Evolutionary conservation across 164 flowering plant species (phyloP).

Genomic region (Warburgia ugandensis): DNA sequence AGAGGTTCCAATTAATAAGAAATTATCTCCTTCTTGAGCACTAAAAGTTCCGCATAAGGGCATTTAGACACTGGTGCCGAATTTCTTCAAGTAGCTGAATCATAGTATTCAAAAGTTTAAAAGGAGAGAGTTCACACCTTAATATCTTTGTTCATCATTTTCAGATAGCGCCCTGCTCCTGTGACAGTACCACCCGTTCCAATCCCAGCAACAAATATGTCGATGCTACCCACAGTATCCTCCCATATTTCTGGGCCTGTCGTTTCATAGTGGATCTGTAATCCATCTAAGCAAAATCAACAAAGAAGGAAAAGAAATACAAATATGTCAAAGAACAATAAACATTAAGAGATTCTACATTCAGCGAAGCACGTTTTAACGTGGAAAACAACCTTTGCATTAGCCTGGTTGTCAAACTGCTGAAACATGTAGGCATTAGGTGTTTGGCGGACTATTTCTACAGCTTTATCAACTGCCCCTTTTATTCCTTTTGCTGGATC

Average conservation of each 20-base stretch:
- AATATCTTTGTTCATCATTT: conserved; percentile 61
- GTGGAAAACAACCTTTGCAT: conserved; percentile 40
- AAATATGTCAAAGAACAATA: not conserved
- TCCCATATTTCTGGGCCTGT: conserved; percentile 94
- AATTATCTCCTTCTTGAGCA: too few relatives aligned
- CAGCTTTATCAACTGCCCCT: conserved; percentile 80
- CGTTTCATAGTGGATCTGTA: conserved; percentile 76
- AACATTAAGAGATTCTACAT: conserved; percentile 1
- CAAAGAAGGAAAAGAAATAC: not conserved
- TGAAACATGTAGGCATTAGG: conserved; percentile 75
- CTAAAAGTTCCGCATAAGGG: too few relatives aligned
- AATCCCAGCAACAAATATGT: conserved; percentile 69
- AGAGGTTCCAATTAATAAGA: too few relatives aligned
- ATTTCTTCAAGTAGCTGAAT: too few relatives aligned
- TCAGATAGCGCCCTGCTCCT: conserved; percentile 66
- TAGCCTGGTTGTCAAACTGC: conserved; percentile 65
- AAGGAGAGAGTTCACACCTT: conserved; percentile 34
- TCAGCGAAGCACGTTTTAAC: not conserved
- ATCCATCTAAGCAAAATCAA: conserved; percentile 14
- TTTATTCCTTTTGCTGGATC: conserved; percentile 63
- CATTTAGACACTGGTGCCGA: too few relatives aligned
- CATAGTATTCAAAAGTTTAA: not conserved
- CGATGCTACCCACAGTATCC: conserved; percentile 67
- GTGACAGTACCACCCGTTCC: conserved; percentile 85
- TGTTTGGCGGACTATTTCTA: conserved; percentile 53